Conservation (phyloP, 1,284 basidiomycete genomes). For the Trichosporon ovoides region DNA sequence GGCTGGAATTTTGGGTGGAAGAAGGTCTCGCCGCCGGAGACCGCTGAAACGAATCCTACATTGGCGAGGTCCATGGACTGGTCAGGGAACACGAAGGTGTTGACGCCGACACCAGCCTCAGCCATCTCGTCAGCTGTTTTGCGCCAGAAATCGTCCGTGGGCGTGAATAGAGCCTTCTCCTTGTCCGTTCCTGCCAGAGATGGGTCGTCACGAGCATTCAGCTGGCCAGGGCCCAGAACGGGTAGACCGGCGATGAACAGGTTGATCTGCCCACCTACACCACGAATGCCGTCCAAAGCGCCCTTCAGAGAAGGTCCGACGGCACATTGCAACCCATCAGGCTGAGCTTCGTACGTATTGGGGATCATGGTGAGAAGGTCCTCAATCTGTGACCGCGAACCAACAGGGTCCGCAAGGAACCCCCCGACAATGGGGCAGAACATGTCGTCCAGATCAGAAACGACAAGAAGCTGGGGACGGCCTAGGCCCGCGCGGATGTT, state of each 20-base stretch:
- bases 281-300: conserved; percentile 67
- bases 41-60: conserved; percentile 65
- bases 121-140: conserved; percentile 81
- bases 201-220: conserved; percentile 60
- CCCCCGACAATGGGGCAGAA: conserved; percentile 75
- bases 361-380: conserved; percentile 60
- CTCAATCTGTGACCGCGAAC: conserved; percentile 53
- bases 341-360: conserved; percentile 54
- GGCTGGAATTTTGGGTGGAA: conserved; percentile 86
- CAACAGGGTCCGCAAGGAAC: conserved; percentile 71
- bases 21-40: conserved; percentile 89
- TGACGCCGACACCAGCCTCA: conserved; percentile 84
- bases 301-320: conserved; percentile 75
- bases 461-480: conserved; percentile 70
- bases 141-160: conserved; percentile 72
- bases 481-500: conserved; percentile 67
- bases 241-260: conserved; percentile 76
- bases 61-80: conserved; percentile 83
- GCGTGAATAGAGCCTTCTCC: conserved; percentile 72
- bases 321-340: conserved; percentile 56
- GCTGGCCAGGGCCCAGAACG: conserved; percentile 68
- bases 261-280: conserved; percentile 78
- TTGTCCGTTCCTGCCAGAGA: conserved; percentile 82
- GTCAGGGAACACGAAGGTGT: conserved; percentile 78
- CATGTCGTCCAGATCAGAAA: conserved; percentile 84